Conservation (phyloP, 148 eudicot species). For the Silene latifolia region DNA sequence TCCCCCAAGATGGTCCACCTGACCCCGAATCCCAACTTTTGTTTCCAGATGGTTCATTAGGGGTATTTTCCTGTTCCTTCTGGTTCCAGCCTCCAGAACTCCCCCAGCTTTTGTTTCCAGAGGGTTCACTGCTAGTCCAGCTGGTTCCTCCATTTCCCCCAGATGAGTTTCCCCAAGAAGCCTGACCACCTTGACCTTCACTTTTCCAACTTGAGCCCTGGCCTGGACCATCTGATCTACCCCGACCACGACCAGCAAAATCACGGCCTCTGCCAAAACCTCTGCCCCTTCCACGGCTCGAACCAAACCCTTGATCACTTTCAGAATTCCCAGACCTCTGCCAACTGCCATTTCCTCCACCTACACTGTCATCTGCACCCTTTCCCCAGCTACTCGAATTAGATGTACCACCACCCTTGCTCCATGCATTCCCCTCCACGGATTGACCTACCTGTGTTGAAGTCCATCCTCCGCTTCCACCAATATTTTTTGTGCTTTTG, state of each 20-base stretch:
- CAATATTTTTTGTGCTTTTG: conserved; percentile 31
- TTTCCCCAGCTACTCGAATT: conserved; percentile 18
- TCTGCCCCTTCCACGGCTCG: conserved; percentile 38
- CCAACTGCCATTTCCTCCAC: conserved; percentile 27
- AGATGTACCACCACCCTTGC: conserved; percentile 7
- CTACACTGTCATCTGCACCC: conserved; percentile 13
- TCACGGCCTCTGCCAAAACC: conserved; percentile 26
- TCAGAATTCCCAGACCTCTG: conserved; percentile 16
- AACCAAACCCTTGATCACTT: conserved; percentile 25
- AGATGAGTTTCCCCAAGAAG: conserved; percentile 16
- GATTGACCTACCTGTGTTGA: conserved; percentile 25
- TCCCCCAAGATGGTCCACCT: conserved; percentile 19
- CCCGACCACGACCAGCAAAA: conserved; percentile 19
- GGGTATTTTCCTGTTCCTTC: neutral
- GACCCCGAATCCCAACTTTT: neutral
- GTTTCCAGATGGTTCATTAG: neutral
- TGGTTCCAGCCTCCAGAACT: too few species aligned
- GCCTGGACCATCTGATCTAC: conserved; percentile 31
- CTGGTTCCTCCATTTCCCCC: conserved; percentile 24
- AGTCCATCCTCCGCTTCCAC: conserved; percentile 23
- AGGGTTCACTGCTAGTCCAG: conserved; percentile 16
- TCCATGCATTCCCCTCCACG: conserved; percentile 12
- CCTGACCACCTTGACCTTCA: conserved; percentile 28
- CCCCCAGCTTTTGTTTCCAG: conserved; percentile 5
- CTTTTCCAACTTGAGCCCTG: conserved; percentile 25